Evolutionary conservation across 345 rosid genomes (phyloP), one percentile per base, ranked within the genome.

Genomic region (Eucalyptus cloeziana): DNA sequence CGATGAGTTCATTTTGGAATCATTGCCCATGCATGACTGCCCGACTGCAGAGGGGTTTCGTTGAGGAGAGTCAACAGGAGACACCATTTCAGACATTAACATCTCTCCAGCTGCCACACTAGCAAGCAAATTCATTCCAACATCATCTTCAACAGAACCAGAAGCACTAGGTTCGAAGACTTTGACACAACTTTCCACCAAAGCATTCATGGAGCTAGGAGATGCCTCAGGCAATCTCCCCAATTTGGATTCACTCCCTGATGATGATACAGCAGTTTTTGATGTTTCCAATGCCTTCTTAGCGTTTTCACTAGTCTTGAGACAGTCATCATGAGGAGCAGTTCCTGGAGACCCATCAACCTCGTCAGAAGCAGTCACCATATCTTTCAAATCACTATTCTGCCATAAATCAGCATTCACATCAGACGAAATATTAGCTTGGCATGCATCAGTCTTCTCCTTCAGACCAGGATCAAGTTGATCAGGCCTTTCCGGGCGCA

Each of bases 121-220:
- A 71, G 99, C 99, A 88, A 98, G 96, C 89, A 98, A 93, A 92
- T 97, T 97, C 98, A 98, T 98, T 87, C 99, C 99, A 88, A 93
- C 94, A 92, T 97, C 98, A 93, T 98, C 99, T 13, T 93, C 94
- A 89, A 91, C 91, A 17, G 97, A 92, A 81, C 91, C 50, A 49
- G 92, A 91, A 19, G 91, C 93, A 93, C 87, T 93, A 40, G 95
- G 93, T 91, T 96, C 97, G 4, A 98, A 94, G 86, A 90, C 91
- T 91, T 96, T 95, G 5, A 90, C 97, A 92, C 99, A 97, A 88
- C 99, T 98, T 91, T 98, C 99, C 89, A 96, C 91, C 90, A 98
- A 89, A 62, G 98, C 98, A 95, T 96, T 93, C 89, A 97, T 96
- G 56, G 98, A 94, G 86, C 96, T 93, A 88, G 90, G 94, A 86